Base-by-base conservation (phyloP, 371 early-diverging fungal genomes). In the Nematocida ironsii region DNA sequence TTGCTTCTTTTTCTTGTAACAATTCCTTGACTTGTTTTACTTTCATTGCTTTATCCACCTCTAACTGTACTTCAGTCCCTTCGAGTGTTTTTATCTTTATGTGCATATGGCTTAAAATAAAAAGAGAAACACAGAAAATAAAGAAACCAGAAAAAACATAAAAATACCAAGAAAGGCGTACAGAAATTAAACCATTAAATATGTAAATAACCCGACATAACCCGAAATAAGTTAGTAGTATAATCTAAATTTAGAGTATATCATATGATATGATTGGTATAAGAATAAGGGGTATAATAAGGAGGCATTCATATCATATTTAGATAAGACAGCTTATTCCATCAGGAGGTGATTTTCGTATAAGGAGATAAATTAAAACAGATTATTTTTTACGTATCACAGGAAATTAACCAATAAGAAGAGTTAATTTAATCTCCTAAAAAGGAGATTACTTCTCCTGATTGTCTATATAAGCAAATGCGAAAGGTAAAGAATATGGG, bases 11-110 rank as follows among this genome's bases (percentile, higher is more conserved):
- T 27, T 82, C 83, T 61, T 82, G 55, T 18, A 82, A 45, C 16
- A 73, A 27, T 45, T 68, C 50, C 71, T 82, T 82, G 3, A 82
- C 64, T 20, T 75, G 7, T n/a, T 20, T 42, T 54, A 82, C 70
- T 50, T 73, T 82, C 69, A 68, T 55, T 58, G 62, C 58, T 20
- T 27, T 82, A 18, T 82, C 83, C 23, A 82, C 75, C 52, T 74
- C 58, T 27, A 82, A 67, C 56, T 73, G 73, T 4, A 82, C 70
- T 61, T 73, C 75, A 48, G 73, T 75, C 11, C 83, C 83, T 55
- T 73, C 75, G 16, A 82, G 76, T 84, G 96, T 96, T 90, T 95
- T 96, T 73, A 96, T 94, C 84, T 94, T 95, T 86, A 93, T 92
- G 52, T 50, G 54, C 54, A 68, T 68, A 62, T n/a, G 58, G 68